Conservation (phyloP, 2,329 filamentous ascomycete genomes). For the Triangularia setosa region DNA sequence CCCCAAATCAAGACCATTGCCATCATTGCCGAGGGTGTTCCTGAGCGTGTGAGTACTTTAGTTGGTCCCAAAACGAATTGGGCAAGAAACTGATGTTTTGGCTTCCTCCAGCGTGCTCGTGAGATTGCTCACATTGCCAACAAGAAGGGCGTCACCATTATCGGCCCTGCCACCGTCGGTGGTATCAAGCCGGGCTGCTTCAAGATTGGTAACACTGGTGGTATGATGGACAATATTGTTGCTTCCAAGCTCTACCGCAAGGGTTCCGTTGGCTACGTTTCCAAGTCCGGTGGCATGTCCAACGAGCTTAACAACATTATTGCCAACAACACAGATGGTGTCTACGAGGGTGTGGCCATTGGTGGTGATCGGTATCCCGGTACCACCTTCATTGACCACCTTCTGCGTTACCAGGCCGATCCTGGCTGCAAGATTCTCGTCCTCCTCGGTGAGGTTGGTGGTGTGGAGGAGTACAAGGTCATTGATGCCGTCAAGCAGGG, state of each 20-base stretch:
- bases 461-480: conserved; percentile 99
- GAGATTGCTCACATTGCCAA: conserved; percentile 95
- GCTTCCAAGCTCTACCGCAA: conserved; percentile 99
- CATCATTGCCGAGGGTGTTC: conserved; percentile 99
- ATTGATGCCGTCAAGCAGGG: conserved; percentile 96
- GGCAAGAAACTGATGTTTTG: conserved; percentile 27
- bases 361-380: conserved; percentile 98
- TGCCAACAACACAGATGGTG: conserved; percentile 91
- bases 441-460: conserved; percentile 95
- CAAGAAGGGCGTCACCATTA: conserved; percentile 99
- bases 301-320: conserved; percentile 99
- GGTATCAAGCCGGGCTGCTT: conserved; percentile 99
- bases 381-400: conserved; percentile 98
- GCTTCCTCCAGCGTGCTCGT: conserved; percentile 69
- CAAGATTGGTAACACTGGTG: conserved; percentile 99
- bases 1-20: conserved; percentile 98
- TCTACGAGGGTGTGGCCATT: conserved; percentile 98
- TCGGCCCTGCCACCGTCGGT: conserved; percentile 96
- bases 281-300: conserved; percentile 99
- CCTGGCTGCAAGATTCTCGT: conserved; percentile 97
- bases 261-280: conserved; percentile 97
- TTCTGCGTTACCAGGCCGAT: conserved; percentile 93
- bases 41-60: conserved; percentile 73
- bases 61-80: neutral
- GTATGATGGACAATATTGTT: conserved; percentile 99